Evolutionary conservation across 495 filamentous ascomycete species (phyloP).

Genomic region (Cercophora newfieldiana): DNA sequence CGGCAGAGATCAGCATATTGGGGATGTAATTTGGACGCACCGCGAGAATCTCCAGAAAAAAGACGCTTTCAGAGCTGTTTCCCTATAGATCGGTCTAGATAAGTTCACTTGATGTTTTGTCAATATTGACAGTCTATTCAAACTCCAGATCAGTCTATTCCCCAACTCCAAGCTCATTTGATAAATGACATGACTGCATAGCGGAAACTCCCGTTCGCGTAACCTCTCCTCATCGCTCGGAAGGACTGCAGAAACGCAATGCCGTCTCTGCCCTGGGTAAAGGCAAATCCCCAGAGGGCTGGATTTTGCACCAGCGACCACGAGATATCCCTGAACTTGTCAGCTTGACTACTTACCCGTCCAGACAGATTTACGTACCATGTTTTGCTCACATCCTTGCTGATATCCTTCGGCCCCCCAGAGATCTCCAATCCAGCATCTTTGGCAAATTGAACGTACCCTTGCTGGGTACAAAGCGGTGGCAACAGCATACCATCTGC

Average conservation of each 20-base stretch:
- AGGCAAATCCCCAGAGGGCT: slow-evolving; percentile 57
- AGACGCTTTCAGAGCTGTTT: neutral
- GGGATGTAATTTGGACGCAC: neutral
- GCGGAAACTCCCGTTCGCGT: slow-evolving; percentile 56
- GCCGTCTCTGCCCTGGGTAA: slow-evolving; percentile 57
- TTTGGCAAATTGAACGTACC: slow-evolving; percentile 51
- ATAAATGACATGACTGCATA: slow-evolving; percentile 59
- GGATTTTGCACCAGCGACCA: slow-evolving; percentile 58
- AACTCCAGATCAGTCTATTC: neutral
- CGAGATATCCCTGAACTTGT: slow-evolving; percentile 55
- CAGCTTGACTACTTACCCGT: slow-evolving; percentile 1
- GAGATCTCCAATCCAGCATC: slow-evolving; percentile 45
- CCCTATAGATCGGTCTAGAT: neutral
- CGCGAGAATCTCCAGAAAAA: too few species aligned
- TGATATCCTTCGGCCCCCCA: slow-evolving; percentile 54
- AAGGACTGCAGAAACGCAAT: slow-evolving; percentile 61
- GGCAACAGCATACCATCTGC: slow-evolving; percentile 60
- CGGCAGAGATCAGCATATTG: neutral
- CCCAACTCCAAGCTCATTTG: slow-evolving; percentile 30
- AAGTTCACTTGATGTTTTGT: too few species aligned
- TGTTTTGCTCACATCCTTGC: slow-evolving; percentile 55
- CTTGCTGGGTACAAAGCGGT: slow-evolving; percentile 48
- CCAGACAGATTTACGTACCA: slow-evolving; percentile 46
- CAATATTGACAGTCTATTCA: neutral
- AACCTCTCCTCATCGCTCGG: slow-evolving; percentile 59